A percentile compares a stretch with the other conserved stretches of the same genome.
Conservation (phyloP, 345 rosid species). For the Hypericum androsaemum region DNA sequence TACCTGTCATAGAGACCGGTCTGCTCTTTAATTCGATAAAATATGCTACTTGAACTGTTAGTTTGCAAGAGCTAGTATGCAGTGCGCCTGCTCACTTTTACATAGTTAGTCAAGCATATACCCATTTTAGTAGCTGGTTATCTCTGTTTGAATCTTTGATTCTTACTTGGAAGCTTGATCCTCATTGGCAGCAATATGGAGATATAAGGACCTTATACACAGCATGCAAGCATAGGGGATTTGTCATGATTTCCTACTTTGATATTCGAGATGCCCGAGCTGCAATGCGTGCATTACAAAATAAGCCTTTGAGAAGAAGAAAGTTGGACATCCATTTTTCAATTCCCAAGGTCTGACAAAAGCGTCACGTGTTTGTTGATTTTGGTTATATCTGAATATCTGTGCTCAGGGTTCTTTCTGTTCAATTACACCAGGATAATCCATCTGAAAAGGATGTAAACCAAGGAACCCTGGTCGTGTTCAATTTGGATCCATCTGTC, state of each 20-base stretch:
- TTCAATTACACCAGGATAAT: constrained; percentile 37
- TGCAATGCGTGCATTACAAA: constrained; percentile 64
- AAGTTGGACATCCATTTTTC: constrained; percentile 81
- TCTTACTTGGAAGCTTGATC: background rate
- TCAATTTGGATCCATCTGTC: constrained; percentile 72
- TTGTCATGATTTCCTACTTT: constrained; percentile 73
- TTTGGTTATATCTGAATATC: background rate
- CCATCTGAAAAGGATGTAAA: constrained; percentile 75
- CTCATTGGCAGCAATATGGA: constrained; percentile 45
- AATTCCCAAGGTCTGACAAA: constrained; percentile 55
- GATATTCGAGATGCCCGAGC: constrained; percentile 75
- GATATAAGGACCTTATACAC: constrained; percentile 68
- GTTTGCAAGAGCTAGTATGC: no score
- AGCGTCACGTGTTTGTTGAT: background rate
- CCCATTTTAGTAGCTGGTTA: background rate
- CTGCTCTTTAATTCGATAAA: no score
- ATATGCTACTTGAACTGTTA: no score
- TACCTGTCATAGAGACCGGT: no score
- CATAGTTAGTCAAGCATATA: no score
- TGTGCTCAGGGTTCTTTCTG: constrained; percentile 3
- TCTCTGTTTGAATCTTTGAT: background rate
- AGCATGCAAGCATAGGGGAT: constrained; percentile 71
- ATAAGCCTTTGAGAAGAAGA: constrained; percentile 57
- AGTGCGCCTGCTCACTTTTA: no score
- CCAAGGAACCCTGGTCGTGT: constrained; percentile 73